phyloP scores from a whole-genome alignment of 805 yeast genomes.

The Yarrowia deformans region DNA sequence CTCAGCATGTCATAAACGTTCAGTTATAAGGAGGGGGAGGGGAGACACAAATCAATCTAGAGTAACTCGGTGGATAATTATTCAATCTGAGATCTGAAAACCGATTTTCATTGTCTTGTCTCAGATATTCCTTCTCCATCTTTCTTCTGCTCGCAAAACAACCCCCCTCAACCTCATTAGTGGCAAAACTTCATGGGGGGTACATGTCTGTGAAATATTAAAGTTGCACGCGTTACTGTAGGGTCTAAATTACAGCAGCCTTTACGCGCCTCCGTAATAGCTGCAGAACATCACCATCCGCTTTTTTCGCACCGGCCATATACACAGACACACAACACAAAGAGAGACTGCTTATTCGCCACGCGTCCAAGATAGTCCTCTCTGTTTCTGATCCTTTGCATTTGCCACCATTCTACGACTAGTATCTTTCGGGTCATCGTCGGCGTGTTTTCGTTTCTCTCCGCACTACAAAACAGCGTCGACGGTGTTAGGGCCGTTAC shows the following conservation, averaged over 20 bases:
- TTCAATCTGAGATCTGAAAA: too few species aligned
- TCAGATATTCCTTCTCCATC: too few species aligned
- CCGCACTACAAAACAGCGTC: constrained; percentile 1
- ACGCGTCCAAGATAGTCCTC: background rate
- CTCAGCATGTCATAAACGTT: too few species aligned
- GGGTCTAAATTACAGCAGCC: background rate
- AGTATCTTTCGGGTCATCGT: constrained; percentile 19
- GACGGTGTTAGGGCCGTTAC: constrained; percentile 9
- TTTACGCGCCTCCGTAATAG: background rate
- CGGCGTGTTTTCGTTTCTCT: constrained; percentile 31
- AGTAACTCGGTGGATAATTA: too few species aligned
- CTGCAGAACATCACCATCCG: background rate
- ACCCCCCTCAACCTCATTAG: background rate
- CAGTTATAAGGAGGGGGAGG: too few species aligned
- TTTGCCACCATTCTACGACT: constrained; percentile 27
- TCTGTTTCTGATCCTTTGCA: background rate
- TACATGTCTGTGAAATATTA: background rate
- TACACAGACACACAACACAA: background rate
- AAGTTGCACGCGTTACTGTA: background rate
- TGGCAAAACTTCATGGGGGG: background rate
- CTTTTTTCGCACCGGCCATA: background rate
- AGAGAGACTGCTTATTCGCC: background rate
- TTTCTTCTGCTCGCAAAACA: too few species aligned
- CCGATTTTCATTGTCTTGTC: too few species aligned
- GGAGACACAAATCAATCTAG: too few species aligned